Evolutionary conservation across 2,329 filamentous ascomycete species (phyloP).

Genomic region (Lachnellula arida): DNA sequence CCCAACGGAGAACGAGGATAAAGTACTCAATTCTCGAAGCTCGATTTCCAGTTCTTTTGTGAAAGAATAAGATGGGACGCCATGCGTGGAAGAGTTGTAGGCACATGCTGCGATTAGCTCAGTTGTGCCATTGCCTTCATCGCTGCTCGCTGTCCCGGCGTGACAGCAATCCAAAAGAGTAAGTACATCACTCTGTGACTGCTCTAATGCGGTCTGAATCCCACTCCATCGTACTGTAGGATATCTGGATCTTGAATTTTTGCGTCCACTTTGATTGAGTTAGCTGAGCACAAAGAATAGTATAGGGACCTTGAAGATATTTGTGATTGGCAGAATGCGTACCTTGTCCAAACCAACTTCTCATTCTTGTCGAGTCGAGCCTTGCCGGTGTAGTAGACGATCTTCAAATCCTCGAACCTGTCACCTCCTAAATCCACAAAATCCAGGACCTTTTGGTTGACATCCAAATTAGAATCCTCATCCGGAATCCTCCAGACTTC

Average conservation of each 20-base stretch:
- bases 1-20: conserved; percentile 20
- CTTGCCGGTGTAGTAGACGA: conserved; percentile 23
- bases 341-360: conserved; percentile 20
- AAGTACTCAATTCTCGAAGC: conserved; percentile 17
- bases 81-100: conserved; percentile 1
- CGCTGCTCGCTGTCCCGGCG: conserved; percentile 3
- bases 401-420: conserved; percentile 20
- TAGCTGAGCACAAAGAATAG: background rate
- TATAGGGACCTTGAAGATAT: background rate
- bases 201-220: conserved; percentile 17
- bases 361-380: conserved; percentile 7
- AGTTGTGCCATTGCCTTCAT: conserved; percentile 11
- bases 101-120: conserved; percentile 21
- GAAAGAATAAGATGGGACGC: conserved; percentile 9
- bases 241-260: conserved; percentile 1
- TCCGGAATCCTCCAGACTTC: conserved; percentile 20
- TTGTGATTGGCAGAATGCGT: background rate
- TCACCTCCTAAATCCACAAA: conserved; percentile 15
- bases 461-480: conserved; percentile 7
- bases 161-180: conserved; percentile 18
- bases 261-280: background rate
- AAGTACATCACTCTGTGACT: conserved; percentile 17
- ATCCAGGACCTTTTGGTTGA: conserved; percentile 13
- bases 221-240: conserved; percentile 15
- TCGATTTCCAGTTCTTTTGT: conserved; percentile 14